phyloP scores from a whole-genome alignment of 2,329 filamentous ascomycete genomes.

The Colletotrichum endophyticum region DNA sequence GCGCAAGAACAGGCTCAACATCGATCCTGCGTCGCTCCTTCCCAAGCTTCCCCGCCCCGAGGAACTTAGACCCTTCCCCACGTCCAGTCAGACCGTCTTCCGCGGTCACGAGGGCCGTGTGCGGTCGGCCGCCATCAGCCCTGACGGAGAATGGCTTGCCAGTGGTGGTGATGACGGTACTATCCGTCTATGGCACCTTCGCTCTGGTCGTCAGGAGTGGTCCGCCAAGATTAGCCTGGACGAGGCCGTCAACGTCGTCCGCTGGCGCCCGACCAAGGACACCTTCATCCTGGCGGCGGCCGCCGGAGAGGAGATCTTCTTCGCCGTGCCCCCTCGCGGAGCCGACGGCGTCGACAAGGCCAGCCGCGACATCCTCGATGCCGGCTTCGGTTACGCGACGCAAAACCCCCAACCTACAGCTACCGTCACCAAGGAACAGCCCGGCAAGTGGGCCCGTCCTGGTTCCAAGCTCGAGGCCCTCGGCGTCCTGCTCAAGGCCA shows the following conservation, averaged over 20 bases:
- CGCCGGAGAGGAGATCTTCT: conserved; percentile 82
- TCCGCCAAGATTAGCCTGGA: conserved; percentile 78
- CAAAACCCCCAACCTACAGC: conserved; percentile 63
- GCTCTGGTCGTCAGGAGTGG: conserved; percentile 89
- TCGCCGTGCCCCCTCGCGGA: conserved; percentile 78
- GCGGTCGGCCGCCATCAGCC: conserved; percentile 83
- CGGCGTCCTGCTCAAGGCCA: conserved; percentile 80
- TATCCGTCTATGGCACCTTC: conserved; percentile 86
- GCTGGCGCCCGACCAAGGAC: conserved; percentile 87
- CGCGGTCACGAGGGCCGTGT: conserved; percentile 88
- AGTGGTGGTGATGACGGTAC: conserved; percentile 95
- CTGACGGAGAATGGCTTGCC: conserved; percentile 83
- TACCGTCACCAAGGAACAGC: conserved; percentile 70
- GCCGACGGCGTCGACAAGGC: conserved; percentile 75
- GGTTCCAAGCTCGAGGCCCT: conserved; percentile 74
- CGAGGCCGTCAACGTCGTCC: conserved; percentile 81
- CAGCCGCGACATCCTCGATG: conserved; percentile 79
- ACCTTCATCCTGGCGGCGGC: conserved; percentile 83
- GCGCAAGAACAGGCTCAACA: conserved; percentile 92
- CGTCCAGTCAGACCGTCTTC: conserved; percentile 85
- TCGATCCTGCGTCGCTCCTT: conserved; percentile 90
- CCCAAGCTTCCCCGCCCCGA: conserved; percentile 93
- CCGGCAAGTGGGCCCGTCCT: conserved; percentile 85
- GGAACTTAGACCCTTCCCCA: conserved; percentile 94
- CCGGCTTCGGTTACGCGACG: conserved; percentile 92